Percentiles rank a stretch among this genome's conserved stretches.
phyloP scores from a whole-genome alignment of 2,329 filamentous ascomycete genomes.

The Niveomyces coronatus region DNA sequence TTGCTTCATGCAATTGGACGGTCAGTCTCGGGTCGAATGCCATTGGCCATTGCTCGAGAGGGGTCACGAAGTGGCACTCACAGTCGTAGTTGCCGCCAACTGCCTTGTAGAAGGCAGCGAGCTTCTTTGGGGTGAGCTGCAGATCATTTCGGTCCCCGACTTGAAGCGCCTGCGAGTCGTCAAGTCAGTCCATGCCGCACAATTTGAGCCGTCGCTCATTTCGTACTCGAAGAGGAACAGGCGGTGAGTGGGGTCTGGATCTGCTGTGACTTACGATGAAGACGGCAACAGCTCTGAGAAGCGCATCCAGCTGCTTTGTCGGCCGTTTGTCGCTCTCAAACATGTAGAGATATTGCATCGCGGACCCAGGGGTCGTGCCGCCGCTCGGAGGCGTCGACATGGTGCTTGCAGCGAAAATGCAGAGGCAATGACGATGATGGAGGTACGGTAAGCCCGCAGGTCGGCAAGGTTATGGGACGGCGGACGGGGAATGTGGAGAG shows the following conservation, averaged over 20 bases:
- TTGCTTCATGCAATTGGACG: conserved; percentile 29
- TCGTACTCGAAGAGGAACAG: not conserved
- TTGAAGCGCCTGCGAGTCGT: conserved; percentile 35
- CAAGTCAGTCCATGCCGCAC: too few relatives aligned
- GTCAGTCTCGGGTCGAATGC: not conserved
- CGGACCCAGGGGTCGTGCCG: conserved; percentile 7
- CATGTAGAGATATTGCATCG: conserved; percentile 51
- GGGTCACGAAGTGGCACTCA: conserved; percentile 22
- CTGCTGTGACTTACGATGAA: conserved; percentile 52
- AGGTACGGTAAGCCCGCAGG: not conserved
- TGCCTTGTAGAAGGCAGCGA: conserved; percentile 66
- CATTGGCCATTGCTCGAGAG: conserved; percentile 3
- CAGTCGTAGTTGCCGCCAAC: conserved; percentile 69
- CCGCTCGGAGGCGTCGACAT: conserved; percentile 18
- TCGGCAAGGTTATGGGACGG: conserved; percentile 8
- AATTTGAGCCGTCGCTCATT: not conserved
- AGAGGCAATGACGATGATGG: conserved; percentile 3
- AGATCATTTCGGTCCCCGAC: conserved; percentile 46
- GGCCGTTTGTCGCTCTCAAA: conserved; percentile 59
- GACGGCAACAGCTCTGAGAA: conserved; percentile 57
- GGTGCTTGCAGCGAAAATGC: conserved; percentile 6
- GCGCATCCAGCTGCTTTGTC: conserved; percentile 53
- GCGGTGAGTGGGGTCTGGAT: conserved; percentile 8
- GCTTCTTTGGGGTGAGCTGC: conserved; percentile 53
- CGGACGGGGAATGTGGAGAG: too few relatives aligned